Conservation (phyloP, 352 stramenopile species). For the Albugo candida region DNA sequence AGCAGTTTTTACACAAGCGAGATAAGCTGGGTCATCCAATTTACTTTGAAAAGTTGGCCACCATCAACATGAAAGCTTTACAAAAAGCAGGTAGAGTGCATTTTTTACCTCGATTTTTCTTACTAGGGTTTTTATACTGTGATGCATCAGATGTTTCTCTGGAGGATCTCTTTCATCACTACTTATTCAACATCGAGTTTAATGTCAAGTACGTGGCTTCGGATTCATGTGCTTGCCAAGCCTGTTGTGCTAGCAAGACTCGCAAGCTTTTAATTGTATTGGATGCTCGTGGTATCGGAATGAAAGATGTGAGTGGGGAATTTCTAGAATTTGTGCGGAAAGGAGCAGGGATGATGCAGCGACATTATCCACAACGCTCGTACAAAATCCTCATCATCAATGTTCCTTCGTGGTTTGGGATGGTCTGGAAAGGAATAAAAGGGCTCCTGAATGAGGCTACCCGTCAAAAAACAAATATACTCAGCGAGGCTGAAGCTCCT, state of each 20-base stretch:
- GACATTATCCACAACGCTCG: conserved; percentile 74
- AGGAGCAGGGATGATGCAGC: conserved; percentile 70
- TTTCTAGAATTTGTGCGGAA: conserved; percentile 64
- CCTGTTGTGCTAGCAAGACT: conserved; percentile 36
- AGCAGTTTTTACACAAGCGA: conserved; percentile 58
- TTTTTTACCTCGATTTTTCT: neutral
- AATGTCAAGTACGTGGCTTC: conserved; percentile 53
- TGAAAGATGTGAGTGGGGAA: conserved; percentile 55
- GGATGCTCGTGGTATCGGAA: conserved; percentile 51
- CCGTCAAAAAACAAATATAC: conserved; percentile 72
- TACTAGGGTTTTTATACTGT: neutral
- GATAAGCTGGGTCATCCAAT: conserved; percentile 61
- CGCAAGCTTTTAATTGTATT: conserved; percentile 59
- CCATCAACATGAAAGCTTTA: conserved; percentile 64
- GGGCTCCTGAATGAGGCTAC: conserved; percentile 75
- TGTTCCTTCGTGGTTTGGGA: conserved; percentile 80
- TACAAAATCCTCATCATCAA: conserved; percentile 87
- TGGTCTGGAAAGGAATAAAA: conserved; percentile 82
- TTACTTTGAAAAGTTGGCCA: conserved; percentile 66
- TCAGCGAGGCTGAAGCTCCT: conserved; percentile 41
- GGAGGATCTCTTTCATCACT: conserved; percentile 64
- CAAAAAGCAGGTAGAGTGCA: conserved; percentile 22
- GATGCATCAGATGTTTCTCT: conserved; percentile 18
- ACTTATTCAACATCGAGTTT: conserved; percentile 74
- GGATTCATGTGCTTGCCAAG: conserved; percentile 26